Evolutionary conservation across 192 early-diverging fungal species (phyloP).

Genomic region (Pilobolus umbonatus): DNA sequence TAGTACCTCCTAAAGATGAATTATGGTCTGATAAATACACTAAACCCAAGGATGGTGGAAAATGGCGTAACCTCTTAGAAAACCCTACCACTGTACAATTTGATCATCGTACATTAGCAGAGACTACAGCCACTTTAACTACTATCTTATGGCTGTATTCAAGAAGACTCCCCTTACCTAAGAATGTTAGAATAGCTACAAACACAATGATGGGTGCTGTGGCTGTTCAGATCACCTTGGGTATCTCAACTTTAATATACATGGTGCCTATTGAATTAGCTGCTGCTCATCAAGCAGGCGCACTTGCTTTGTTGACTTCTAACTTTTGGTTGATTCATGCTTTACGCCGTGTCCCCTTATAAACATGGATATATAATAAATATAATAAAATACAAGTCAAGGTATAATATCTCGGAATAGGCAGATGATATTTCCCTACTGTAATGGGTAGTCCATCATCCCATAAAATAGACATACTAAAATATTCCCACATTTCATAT

Average conservation of each 20-base stretch:
- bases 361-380: too few species aligned
- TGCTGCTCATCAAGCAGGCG: conserved; percentile 92
- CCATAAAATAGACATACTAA: too few species aligned
- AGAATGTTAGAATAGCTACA: conserved; percentile 57
- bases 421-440: too few species aligned
- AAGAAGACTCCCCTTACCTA: conserved; percentile 67
- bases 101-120: conserved; percentile 88
- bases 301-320: conserved; percentile 77
- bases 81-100: conserved; percentile 95
- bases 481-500: too few species aligned
- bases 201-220: conserved; percentile 74
- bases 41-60: conserved; percentile 42
- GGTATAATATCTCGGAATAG: too few species aligned
- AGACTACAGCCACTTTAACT: conserved; percentile 70
- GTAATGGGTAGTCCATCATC: too few species aligned
- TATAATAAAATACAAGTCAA: too few species aligned
- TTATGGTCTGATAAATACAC: conserved; percentile 50
- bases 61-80: conserved; percentile 87
- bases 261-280: conserved; percentile 91
- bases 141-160: conserved; percentile 72
- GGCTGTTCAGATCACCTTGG: conserved; percentile 75
- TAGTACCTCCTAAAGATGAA: conserved; percentile 72
- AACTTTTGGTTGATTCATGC: conserved; percentile 75
- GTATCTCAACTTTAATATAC: conserved; percentile 90
- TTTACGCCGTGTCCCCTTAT: conserved; percentile 48